A percentile compares a stretch with the other conserved stretches of the same genome.
phyloP scores from a whole-genome alignment of 768 basidiomycete species.

The Hericium coralloides region DNA sequence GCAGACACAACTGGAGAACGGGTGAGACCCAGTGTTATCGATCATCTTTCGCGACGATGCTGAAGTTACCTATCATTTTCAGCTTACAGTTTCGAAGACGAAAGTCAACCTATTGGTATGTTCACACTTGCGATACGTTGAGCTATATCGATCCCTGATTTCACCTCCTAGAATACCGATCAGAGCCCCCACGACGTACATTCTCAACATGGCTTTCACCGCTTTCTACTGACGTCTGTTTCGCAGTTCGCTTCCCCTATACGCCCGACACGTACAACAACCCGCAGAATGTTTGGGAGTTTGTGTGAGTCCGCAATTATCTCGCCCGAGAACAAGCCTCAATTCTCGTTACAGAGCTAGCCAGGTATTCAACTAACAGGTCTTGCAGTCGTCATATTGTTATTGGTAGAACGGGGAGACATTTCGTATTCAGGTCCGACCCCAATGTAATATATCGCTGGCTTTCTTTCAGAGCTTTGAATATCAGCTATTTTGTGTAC shows the following conservation, averaged over 20 bases:
- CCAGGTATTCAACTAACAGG: neutral
- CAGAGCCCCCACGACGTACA: slow-evolving; percentile 17
- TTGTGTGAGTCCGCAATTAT: slow-evolving; percentile 2
- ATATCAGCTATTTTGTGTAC: too few species aligned
- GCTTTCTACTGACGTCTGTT: neutral
- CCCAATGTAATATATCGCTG: too few species aligned
- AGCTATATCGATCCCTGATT: neutral
- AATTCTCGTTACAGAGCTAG: neutral
- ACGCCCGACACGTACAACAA: slow-evolving; percentile 10
- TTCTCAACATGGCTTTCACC: neutral
- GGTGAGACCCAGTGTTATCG: neutral
- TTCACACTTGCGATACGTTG: neutral
- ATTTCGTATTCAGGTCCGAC: too few species aligned
- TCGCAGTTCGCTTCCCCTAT: slow-evolving; percentile 7
- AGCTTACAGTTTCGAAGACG: slow-evolving; percentile 17
- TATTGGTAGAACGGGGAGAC: too few species aligned
- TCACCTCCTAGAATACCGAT: slow-evolving; percentile 29
- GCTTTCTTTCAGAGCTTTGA: too few species aligned
- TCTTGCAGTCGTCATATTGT: too few species aligned
- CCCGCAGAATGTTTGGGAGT: slow-evolving; percentile 9
- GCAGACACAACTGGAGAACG: neutral
- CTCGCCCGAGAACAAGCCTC: neutral
- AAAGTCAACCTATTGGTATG: slow-evolving; percentile 18
- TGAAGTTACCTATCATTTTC: slow-evolving; percentile 19
- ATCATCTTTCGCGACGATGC: neutral